Evolutionary conservation across 306 rosid species (phyloP).

Genomic region (Prunus persica): DNA sequence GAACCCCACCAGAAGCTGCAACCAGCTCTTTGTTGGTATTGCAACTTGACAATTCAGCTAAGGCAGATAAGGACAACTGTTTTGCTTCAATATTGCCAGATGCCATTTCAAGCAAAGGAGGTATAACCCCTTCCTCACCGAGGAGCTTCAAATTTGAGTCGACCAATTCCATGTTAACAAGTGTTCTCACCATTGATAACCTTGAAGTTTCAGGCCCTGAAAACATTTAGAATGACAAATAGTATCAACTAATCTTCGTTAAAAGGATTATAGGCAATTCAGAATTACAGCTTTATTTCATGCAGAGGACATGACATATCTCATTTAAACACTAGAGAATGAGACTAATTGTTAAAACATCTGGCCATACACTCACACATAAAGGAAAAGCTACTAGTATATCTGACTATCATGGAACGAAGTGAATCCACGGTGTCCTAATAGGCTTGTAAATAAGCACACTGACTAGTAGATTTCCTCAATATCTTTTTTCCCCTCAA

Average conservation of each 20-base stretch:
- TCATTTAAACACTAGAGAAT: not conserved
- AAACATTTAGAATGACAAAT: conserved; percentile 28
- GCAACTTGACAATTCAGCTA: conserved; percentile 54
- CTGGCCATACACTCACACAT: not conserved
- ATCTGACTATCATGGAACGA: no score
- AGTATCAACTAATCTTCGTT: not conserved
- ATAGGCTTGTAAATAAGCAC: no score
- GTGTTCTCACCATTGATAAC: conserved; percentile 49
- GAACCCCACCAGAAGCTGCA: conserved; percentile 63
- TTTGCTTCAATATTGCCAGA: conserved; percentile 45
- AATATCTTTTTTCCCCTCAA: no score
- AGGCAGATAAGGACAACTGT: conserved; percentile 53
- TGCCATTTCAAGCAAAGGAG: conserved; percentile 69
- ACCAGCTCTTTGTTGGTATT: conserved; percentile 55
- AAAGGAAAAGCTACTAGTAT: no score
- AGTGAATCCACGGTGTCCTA: no score
- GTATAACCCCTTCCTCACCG: conserved; percentile 71
- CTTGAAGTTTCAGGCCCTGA: conserved; percentile 70
- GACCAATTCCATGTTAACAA: conserved; percentile 48
- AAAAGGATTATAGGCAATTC: not conserved
- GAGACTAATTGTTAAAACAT: not conserved
- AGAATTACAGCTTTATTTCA: not conserved
- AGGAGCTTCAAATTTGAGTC: conserved; percentile 53
- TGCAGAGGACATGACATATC: not conserved
- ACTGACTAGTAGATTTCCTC: no score